phyloP scores from a whole-genome alignment of 805 yeast species.

The Priceomyces castillae region DNA sequence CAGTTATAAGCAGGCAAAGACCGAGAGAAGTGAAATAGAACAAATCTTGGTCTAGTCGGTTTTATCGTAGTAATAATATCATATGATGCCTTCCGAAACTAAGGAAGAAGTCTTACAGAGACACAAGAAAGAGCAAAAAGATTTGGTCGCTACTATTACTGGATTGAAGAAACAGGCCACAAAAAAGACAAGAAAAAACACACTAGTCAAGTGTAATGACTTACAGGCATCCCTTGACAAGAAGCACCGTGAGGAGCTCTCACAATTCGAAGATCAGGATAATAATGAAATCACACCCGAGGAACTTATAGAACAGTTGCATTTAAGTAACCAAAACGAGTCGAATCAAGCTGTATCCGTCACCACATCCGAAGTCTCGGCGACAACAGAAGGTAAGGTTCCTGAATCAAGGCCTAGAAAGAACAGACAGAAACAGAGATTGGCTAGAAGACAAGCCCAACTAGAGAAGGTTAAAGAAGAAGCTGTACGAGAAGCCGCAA shows the following conservation, averaged over 20 bases:
- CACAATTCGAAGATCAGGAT: slow-evolving; percentile 15
- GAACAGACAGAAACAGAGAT: slow-evolving; percentile 80
- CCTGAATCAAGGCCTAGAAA: slow-evolving; percentile 35
- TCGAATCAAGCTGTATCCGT: background rate
- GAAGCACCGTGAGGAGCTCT: slow-evolving; percentile 55
- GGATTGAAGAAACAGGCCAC: slow-evolving; percentile 81
- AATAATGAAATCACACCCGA: slow-evolving; percentile 65
- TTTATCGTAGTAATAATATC: too few species aligned
- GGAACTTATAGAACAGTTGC: slow-evolving; percentile 56
- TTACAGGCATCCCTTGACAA: slow-evolving; percentile 55
- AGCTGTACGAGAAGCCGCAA: slow-evolving; percentile 68
- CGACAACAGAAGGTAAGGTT: background rate
- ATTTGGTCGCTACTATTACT: slow-evolving; percentile 64
- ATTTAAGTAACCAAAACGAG: background rate
- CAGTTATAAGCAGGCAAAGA: too few species aligned
- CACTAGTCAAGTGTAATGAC: slow-evolving; percentile 55
- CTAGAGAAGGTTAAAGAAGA: slow-evolving; percentile 58
- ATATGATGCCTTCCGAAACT: background rate
- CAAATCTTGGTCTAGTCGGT: too few species aligned
- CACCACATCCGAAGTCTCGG: background rate
- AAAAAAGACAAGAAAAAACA: slow-evolving; percentile 71
- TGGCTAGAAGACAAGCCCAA: slow-evolving; percentile 74
- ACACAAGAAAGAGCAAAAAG: slow-evolving; percentile 68
- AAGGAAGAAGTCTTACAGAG: slow-evolving; percentile 52
- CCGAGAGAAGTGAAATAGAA: too few species aligned